These are phyloP conservation scores for Iberis amara DNA, from an alignment of 441 rosid species.

Conservation along the genomic window DNA sequence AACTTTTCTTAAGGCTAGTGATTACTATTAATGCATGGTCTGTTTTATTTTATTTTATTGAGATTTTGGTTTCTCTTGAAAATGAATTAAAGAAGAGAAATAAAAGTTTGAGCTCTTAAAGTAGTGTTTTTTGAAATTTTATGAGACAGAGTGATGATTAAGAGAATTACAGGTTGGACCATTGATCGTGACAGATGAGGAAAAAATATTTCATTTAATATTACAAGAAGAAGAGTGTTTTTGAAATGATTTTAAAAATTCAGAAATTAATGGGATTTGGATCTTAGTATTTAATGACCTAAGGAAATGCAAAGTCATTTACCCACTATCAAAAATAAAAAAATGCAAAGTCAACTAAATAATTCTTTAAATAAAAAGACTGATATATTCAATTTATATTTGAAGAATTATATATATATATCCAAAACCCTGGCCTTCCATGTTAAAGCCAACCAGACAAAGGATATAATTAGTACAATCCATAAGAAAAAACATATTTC, in stretches of 20 bases:
- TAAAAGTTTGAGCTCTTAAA: constrained; percentile 11
- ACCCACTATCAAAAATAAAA: no score
- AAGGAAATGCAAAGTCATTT: neutral
- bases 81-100: no score
- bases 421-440: no score
- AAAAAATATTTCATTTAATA: neutral
- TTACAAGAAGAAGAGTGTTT: constrained; percentile 11
- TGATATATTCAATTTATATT: neutral
- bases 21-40: no score
- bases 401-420: no score
- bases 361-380: constrained; percentile 3
- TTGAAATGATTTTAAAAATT: constrained; percentile 7
- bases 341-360: constrained; percentile 23
- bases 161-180: constrained; percentile 33
- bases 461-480: no score
- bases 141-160: constrained; percentile 26
- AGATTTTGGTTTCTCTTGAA: constrained; percentile 8
- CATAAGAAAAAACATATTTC: no score
- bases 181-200: constrained; percentile 34
- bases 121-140: neutral
- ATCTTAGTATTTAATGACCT: neutral
- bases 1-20: no score
- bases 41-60: no score
- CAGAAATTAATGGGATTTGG: constrained; percentile 27
- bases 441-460: no score